Evolutionary conservation across 1,284 basidiomycete genomes (phyloP), one percentile per base, ranked within the genome.

Genomic region (Malassezia sympodialis): DNA sequence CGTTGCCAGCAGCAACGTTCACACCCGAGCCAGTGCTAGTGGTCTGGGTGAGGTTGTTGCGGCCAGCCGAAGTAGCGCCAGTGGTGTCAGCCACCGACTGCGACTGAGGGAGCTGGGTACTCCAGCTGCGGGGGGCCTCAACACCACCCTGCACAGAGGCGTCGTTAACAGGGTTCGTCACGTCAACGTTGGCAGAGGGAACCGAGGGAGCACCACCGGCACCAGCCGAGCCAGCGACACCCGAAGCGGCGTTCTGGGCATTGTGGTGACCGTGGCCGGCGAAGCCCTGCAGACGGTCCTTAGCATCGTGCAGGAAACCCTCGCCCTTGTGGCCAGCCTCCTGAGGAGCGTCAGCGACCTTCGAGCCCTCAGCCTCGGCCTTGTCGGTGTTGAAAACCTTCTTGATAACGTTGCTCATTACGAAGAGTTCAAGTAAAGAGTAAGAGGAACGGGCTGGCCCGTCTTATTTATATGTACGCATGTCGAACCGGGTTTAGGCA

Each of bases 1-100:
- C 63, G 56, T 70, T 60, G 42, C 72, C 72, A 27, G 60, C 62
- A 47, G 35, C 62, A 49, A 70, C 56, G 59, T 68, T 66, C 24
- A 66, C 58, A 53, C 64, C 61, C 57, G 63, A 62, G 53, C 54
- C 42, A n/a, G 21, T 21, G 40, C 49, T 51, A n/a, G 55, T 52
- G 24, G 49, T 44, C 31, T 57, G 55, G 24, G 55, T 57, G 27
- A 57, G 35, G 45, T 39, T 45, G 17, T 52, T 44, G 46, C 53
- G 49, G 35, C 50, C 43, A 46, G 27, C 27, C 27, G 42, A 42
- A 24, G 50, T 41, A 15, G 37, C 37, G 10, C 37, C 37, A 21
- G 37, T 39, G 17, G 37, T 39, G 37, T 39, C 37, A 39, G 37
- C 37, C 24, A 28, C 40, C 24, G 52, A 53, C 34, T 51, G 44